These are phyloP conservation scores for Fistulifera pelliculosa DNA, from an alignment of 108 stramenopile genomes.

Conservation along the genomic window DNA sequence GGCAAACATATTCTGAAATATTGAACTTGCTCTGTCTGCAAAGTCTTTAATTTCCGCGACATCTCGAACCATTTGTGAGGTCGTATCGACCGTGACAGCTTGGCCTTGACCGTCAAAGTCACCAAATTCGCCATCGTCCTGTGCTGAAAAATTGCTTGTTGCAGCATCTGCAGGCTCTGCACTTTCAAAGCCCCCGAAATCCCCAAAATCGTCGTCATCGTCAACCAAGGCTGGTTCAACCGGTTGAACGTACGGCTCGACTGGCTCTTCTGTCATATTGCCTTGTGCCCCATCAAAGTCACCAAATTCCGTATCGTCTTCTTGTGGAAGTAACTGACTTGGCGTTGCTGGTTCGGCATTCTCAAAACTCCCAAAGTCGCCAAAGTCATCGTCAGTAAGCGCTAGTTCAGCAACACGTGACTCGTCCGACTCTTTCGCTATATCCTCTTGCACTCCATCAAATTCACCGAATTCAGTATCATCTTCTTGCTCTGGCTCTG, in stretches of 20 bases:
- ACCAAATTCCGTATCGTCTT: constrained; percentile 20
- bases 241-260: no score
- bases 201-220: constrained; percentile 3
- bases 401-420: neutral
- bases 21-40: neutral
- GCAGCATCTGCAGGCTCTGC: no score
- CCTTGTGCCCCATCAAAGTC: neutral
- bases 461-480: no score
- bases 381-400: no score
- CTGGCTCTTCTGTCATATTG: neutral
- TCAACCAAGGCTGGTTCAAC: neutral
- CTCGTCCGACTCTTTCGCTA: no score
- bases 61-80: neutral
- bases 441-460: no score
- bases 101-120: constrained; percentile 11
- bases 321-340: constrained; percentile 1
- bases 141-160: neutral
- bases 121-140: constrained; percentile 12
- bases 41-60: neutral
- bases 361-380: constrained; percentile 10
- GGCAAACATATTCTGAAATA: neutral
- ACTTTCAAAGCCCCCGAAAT: constrained; percentile 8
- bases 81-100: neutral
- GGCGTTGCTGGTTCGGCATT: neutral
- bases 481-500: no score